Evolutionary conservation across 2,329 filamentous ascomycete genomes (phyloP), one percentile per base, ranked within the genome.

Genomic region (Alternaria brassicicola): DNA sequence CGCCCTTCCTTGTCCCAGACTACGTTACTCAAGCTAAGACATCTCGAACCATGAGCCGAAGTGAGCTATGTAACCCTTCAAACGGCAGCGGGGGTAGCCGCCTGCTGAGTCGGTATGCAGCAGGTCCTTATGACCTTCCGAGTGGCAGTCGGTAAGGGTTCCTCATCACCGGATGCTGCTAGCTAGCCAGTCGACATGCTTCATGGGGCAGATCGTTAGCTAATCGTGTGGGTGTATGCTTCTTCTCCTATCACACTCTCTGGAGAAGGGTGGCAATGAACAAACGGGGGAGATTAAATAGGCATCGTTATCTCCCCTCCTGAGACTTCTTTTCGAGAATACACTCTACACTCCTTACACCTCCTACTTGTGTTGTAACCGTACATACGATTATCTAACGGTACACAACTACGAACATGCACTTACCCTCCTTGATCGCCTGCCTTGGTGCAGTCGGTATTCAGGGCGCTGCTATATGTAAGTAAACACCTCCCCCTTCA

Each of bases 391-490:
- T 43, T 31, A 13, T 41, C 28, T 36, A 25, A 30, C 46, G 17
- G 30, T 52, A 46, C 31, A 47, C 55, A 47, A 36, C 55, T 54
- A 30, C 42, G 42, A 61, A 36, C 39, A 76, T 76, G 72, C 66
- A 59, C 53, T 50, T 71, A 13, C 38, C 63, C 49, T 67, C 64
- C 28, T 42, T 73, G 19, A 50, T 71, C 51, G 59, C 69, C 59
- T 74, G 73, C 68, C 71, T 76, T 1, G 59, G 68, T 61, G 73
- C 69, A 65, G 64, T 62, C 31, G 62, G 65, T 31, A 51, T 64
- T 23, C 66, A 74, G 10, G 62, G 65, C 28, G 66, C 61, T 30
- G 70, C 61, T 17, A 42, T 68, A 21, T 54, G 67, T 68, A 66
- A 35, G 57, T 35, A 21, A 3, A n/a, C 10, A 25, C 19, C 25